Percentiles rank a stretch among this genome's conserved stretches.
phyloP scores from a whole-genome alignment of 2,329 filamentous ascomycete species.

The Zymoseptoria ardabiliae region DNA sequence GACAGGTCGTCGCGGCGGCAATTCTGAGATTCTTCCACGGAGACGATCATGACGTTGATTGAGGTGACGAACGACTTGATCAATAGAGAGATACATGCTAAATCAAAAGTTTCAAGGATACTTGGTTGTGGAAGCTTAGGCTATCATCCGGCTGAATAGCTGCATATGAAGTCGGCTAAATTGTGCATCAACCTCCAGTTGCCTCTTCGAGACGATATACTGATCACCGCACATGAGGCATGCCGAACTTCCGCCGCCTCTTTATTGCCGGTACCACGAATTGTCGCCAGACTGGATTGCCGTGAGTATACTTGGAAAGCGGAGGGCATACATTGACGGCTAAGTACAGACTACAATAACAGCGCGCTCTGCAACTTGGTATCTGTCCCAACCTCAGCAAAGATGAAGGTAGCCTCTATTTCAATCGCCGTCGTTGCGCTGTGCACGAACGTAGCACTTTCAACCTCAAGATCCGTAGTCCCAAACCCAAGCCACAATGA shows the following conservation, averaged over 20 bases:
- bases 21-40: constrained; percentile 43
- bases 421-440: background rate
- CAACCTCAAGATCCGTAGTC: background rate
- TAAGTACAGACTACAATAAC: background rate
- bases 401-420: background rate
- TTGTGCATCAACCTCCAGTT: background rate
- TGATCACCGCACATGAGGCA: background rate
- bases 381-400: background rate
- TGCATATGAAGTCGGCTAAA: background rate
- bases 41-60: constrained; percentile 39
- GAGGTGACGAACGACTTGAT: background rate
- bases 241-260: background rate
- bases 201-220: background rate
- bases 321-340: background rate
- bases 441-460: background rate
- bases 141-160: background rate
- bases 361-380: background rate
- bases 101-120: background rate
- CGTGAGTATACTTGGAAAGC: background rate
- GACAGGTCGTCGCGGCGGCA: constrained; percentile 30
- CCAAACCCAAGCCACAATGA: constrained; percentile 24
- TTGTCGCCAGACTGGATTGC: background rate
- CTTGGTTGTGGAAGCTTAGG: background rate
- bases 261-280: background rate
- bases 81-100: background rate